Percentiles rank a stretch among this genome's conserved stretches.
phyloP scores from a whole-genome alignment of 164 flowering plant genomes.

The Houttuynia cordata region DNA sequence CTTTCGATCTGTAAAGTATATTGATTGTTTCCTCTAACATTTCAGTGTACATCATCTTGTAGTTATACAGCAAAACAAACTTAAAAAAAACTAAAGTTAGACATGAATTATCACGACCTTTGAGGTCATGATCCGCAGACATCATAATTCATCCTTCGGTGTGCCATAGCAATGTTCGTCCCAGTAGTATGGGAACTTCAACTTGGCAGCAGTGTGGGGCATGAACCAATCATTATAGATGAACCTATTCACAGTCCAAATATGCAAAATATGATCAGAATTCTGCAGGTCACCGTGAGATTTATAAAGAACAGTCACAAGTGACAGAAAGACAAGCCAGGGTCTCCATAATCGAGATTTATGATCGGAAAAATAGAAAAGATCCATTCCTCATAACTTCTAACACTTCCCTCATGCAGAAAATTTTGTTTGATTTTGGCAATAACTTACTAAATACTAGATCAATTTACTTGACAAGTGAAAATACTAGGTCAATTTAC shows the following conservation, averaged over 20 bases:
- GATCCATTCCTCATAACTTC: too few species aligned
- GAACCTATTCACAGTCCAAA: slow-evolving; percentile 38
- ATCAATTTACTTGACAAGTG: not conserved
- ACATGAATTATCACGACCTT: not conserved
- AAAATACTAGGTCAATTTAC: not conserved
- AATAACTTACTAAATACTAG: not conserved
- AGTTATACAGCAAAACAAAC: too few species aligned
- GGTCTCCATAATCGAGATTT: too few species aligned
- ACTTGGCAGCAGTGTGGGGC: slow-evolving; percentile 84
- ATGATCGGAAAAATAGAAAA: too few species aligned
- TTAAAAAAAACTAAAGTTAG: not conserved
- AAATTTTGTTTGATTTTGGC: too few species aligned
- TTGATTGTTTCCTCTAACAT: too few species aligned
- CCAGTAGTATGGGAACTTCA: slow-evolving; percentile 85
- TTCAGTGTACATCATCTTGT: too few species aligned
- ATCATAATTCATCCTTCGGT: slow-evolving; percentile 72
- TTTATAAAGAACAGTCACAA: too few species aligned
- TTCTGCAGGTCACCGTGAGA: not conserved
- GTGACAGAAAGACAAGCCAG: too few species aligned
- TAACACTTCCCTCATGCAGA: too few species aligned
- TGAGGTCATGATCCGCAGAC: not conserved
- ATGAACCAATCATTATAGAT: slow-evolving; percentile 72
- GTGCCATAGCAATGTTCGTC: slow-evolving; percentile 53
- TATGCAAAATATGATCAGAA: too few species aligned
- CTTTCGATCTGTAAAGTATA: too few species aligned